phyloP scores from a whole-genome alignment of 31 red algal species.

The Endocladia muricata region DNA sequence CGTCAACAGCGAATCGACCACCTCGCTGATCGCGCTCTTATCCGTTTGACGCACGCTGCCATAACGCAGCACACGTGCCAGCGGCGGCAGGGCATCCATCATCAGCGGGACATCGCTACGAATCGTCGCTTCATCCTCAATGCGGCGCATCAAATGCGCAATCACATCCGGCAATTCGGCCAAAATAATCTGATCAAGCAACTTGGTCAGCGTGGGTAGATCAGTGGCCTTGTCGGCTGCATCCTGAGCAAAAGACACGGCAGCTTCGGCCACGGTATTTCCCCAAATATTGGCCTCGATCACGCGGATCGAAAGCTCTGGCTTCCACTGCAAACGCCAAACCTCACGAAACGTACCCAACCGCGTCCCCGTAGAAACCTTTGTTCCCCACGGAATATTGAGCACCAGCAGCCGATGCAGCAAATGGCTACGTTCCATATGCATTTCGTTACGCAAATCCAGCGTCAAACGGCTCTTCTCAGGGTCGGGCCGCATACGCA shows the following conservation, averaged over 20 bases:
- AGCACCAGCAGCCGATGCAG: neutral
- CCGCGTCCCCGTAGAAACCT: neutral
- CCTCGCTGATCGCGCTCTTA: neutral
- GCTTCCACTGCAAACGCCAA: neutral
- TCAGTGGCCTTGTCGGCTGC: neutral
- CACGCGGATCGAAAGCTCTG: neutral
- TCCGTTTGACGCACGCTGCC: neutral
- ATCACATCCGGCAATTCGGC: neutral
- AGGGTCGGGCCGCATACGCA: neutral
- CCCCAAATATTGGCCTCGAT: neutral
- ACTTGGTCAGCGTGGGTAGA: neutral
- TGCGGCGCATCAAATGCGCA: neutral
- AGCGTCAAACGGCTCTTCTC: too few relatives aligned
- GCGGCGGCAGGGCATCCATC: neutral
- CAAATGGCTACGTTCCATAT: too few relatives aligned
- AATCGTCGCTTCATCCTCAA: neutral
- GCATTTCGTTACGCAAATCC: too few relatives aligned
- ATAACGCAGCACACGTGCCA: neutral
- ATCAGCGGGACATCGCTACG: neutral
- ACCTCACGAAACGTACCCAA: neutral
- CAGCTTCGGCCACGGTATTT: neutral
- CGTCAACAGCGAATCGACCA: neutral
- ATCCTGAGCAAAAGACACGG: neutral
- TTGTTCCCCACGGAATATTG: neutral
- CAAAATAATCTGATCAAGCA: neutral